Conservation (phyloP, 768 basidiomycete genomes). For the Leccinum truebloodii region DNA sequence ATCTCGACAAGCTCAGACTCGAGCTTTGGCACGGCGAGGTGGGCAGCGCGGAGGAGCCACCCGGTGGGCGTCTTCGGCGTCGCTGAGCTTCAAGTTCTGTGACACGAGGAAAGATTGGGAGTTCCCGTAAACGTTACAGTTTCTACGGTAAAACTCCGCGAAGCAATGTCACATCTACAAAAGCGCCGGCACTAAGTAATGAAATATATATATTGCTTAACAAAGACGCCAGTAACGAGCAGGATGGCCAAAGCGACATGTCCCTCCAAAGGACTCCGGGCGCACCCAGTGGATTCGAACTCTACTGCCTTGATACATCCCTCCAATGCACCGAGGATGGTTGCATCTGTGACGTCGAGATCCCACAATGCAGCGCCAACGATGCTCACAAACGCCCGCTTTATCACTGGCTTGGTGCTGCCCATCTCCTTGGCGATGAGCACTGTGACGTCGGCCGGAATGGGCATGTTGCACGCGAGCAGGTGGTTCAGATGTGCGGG, state of each 20-base stretch:
- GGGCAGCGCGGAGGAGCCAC: constrained; percentile 74
- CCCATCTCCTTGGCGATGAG: constrained; percentile 73
- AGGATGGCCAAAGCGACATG: constrained; percentile 74
- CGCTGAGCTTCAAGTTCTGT: constrained; percentile 46
- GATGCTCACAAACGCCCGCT: constrained; percentile 63
- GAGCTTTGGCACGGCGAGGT: constrained; percentile 50
- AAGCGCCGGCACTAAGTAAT: background rate
- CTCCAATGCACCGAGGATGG: constrained; percentile 66
- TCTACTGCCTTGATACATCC: constrained; percentile 62
- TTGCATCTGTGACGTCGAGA: constrained; percentile 42
- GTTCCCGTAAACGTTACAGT: constrained; percentile 41
- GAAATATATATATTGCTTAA: constrained; percentile 38
- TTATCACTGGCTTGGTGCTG: constrained; percentile 57
- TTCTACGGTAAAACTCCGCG: constrained; percentile 42
- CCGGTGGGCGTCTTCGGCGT: constrained; percentile 55
- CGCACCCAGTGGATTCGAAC: constrained; percentile 58
- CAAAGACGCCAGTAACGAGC: constrained; percentile 52
- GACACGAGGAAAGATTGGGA: constrained; percentile 65
- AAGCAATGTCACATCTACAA: too few species aligned
- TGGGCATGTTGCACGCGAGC: constrained; percentile 41
- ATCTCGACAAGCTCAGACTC: constrained; percentile 52
- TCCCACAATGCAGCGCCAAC: constrained; percentile 63
- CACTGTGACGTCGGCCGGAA: constrained; percentile 46
- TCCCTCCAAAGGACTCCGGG: constrained; percentile 71
- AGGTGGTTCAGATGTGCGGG: constrained; percentile 57